Base-by-base conservation (phyloP, 495 filamentous ascomycete genomes). In the Aspergillus wentii region DNA sequence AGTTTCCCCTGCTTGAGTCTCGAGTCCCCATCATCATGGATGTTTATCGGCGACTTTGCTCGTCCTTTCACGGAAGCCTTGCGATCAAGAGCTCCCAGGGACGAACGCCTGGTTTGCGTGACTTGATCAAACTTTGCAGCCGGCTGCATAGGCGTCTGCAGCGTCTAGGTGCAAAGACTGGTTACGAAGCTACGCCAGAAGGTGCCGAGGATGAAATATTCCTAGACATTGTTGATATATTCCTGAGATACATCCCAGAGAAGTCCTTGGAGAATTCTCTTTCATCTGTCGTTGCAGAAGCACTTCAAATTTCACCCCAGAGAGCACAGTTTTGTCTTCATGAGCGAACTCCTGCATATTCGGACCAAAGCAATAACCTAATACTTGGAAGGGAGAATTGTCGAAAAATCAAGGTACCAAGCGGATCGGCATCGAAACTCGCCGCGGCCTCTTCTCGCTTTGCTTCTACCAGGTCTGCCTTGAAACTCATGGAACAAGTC, bases 71-170 rank as follows among this genome's bases (percentile, higher is more conserved):
- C 40, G 66, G 65, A 38, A 68, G 59, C 34, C 51, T 69, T 29
- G 64, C 65, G 1, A 68, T 66, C 42, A 68, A 64, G 38, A 64
- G 62, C 38, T 66, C 68, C 6, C 68, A 69, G 28, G 68, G 68
- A 14, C 63, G 68, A 13, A 69, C 62, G 9, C 68, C 68, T 13
- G 87, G 80, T 10, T 82, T 88, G 17, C 74, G 87, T 41, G 91
- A 96, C 57, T 65, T 99, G 14, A 69, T 97, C 46, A 95, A 94
- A 55, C 90, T 94, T 77, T 94, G 88, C 57, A 72, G 73, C 21
- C 78, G 94, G 31, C 64, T 94, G 20, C 67, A 86, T 38, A 59
- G 65, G 47, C 65, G 81, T 39, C 59, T 86, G 19, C 42, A 68
- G 46, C 61, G 69, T 13, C 68, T 76, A 5, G 75, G 80, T 28